These are phyloP conservation scores for Venturia oleaginea DNA, from an alignment of 2,329 filamentous ascomycete species.

Conservation along the genomic window DNA sequence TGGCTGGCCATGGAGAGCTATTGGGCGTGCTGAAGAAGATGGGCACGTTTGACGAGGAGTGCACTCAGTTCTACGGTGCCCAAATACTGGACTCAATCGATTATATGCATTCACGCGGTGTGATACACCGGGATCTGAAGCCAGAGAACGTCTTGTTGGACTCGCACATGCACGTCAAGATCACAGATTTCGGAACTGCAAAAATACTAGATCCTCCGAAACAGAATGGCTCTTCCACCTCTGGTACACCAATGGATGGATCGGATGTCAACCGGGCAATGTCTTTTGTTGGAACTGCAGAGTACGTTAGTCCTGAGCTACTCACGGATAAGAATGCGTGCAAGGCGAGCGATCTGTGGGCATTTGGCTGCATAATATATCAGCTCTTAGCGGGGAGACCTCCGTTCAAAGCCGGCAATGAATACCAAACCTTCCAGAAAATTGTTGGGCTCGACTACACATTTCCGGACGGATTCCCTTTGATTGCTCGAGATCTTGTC, in stretches of 20 bases:
- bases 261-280: slow-evolving; percentile 66
- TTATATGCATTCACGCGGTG: slow-evolving; percentile 94
- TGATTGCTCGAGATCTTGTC: slow-evolving; percentile 76
- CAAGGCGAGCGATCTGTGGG: slow-evolving; percentile 97
- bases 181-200: slow-evolving; percentile 98
- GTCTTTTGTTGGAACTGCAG: slow-evolving; percentile 94
- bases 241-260: slow-evolving; percentile 45
- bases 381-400: slow-evolving; percentile 92
- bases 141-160: slow-evolving; percentile 95
- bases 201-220: slow-evolving; percentile 64
- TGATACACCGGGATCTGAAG: slow-evolving; percentile 94
- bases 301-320: slow-evolving; percentile 97
- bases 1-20: slow-evolving; percentile 86
- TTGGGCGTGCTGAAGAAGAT: slow-evolving; percentile 90
- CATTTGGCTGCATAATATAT: slow-evolving; percentile 96
- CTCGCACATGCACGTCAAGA: slow-evolving; percentile 94
- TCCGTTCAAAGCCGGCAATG: slow-evolving; percentile 91
- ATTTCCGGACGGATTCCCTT: slow-evolving; percentile 81
- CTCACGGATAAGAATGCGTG: slow-evolving; percentile 93
- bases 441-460: slow-evolving; percentile 92
- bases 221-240: slow-evolving; percentile 30
- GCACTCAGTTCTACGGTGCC: slow-evolving; percentile 85
- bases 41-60: slow-evolving; percentile 89
- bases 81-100: slow-evolving; percentile 94
- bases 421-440: slow-evolving; percentile 97